Evolutionary conservation across 176 grass and related monocot genomes (phyloP).

Genomic region (Pharus latifolius): DNA sequence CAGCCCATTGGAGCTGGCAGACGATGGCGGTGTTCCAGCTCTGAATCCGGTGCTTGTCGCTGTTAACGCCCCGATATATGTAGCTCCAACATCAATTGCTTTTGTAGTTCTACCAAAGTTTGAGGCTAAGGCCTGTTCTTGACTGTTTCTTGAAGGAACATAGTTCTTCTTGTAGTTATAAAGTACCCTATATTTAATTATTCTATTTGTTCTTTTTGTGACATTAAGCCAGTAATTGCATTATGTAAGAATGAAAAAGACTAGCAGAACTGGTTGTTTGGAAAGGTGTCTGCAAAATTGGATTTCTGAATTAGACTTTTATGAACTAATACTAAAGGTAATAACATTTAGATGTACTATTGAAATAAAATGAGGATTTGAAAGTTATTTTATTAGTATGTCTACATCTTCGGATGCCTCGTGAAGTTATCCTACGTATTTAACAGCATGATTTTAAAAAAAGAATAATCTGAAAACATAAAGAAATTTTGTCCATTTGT

Average conservation of each 20-base stretch:
- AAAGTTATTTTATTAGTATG: too few relatives aligned
- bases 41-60: slow-evolving; percentile 33
- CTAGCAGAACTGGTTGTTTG: too few relatives aligned
- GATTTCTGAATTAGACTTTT: too few relatives aligned
- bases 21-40: slow-evolving; percentile 35
- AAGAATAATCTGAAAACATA: too few relatives aligned
- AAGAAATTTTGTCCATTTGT: too few relatives aligned
- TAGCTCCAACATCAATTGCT: slow-evolving; percentile 62
- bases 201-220: neutral
- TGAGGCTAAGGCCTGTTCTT: slow-evolving; percentile 68
- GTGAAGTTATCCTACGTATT: too few relatives aligned
- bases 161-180: neutral
- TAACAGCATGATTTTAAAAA: too few relatives aligned
- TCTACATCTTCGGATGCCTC: too few relatives aligned
- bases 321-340: too few relatives aligned
- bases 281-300: too few relatives aligned
- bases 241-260: neutral
- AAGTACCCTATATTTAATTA: neutral
- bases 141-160: neutral
- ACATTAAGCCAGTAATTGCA: neutral
- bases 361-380: too few relatives aligned
- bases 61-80: slow-evolving; percentile 23
- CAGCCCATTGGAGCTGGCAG: slow-evolving; percentile 31
- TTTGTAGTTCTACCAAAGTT: slow-evolving; percentile 85
- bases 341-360: too few relatives aligned